A percentile compares a stretch with the other conserved stretches of the same genome.
phyloP scores from a whole-genome alignment of 2,329 filamentous ascomycete species.

The Alternaria arbusti region DNA sequence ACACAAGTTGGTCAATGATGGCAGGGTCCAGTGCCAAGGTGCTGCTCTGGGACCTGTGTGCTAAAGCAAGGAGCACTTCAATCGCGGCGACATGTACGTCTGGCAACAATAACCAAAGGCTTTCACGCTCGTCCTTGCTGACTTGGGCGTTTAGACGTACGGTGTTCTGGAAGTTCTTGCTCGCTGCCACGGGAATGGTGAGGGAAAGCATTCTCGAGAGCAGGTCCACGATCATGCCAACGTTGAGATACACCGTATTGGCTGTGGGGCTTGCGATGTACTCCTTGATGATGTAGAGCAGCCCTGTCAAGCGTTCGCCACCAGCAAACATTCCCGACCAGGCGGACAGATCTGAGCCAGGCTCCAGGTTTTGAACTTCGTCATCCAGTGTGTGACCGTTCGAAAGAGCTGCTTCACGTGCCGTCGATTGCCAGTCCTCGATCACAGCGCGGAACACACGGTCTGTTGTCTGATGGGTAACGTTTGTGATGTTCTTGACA shows the following conservation, averaged over 20 bases:
- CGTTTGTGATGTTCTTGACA: slow-evolving; percentile 66
- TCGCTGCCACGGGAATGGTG: slow-evolving; percentile 56
- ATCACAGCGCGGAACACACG: slow-evolving; percentile 78
- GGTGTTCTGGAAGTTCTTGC: slow-evolving; percentile 44
- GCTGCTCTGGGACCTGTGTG: slow-evolving; percentile 64
- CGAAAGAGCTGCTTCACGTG: slow-evolving; percentile 46
- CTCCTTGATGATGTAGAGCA: slow-evolving; percentile 69
- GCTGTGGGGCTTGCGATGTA: slow-evolving; percentile 71
- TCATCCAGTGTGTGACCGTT: slow-evolving; percentile 39
- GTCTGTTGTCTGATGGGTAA: slow-evolving; percentile 75
- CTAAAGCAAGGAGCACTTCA: slow-evolving; percentile 64
- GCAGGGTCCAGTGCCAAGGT: slow-evolving; percentile 67
- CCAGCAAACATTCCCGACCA: slow-evolving; percentile 82
- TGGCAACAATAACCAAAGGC: slow-evolving; percentile 75
- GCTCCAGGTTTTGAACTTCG: slow-evolving; percentile 48
- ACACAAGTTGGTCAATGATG: slow-evolving; percentile 73
- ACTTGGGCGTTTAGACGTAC: slow-evolving; percentile 75
- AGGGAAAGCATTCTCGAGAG: slow-evolving; percentile 74
- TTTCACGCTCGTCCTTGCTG: slow-evolving; percentile 79
- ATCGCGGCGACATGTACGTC: slow-evolving; percentile 76
- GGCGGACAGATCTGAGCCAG: slow-evolving; percentile 60
- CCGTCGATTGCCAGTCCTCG: slow-evolving; percentile 79
- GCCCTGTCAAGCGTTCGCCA: slow-evolving; percentile 68
- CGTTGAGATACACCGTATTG: slow-evolving; percentile 68
- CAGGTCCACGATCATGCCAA: slow-evolving; percentile 73